Evolutionary conservation across 192 early-diverging fungal genomes (phyloP).

Genomic region (Entrophospora sp.): DNA sequence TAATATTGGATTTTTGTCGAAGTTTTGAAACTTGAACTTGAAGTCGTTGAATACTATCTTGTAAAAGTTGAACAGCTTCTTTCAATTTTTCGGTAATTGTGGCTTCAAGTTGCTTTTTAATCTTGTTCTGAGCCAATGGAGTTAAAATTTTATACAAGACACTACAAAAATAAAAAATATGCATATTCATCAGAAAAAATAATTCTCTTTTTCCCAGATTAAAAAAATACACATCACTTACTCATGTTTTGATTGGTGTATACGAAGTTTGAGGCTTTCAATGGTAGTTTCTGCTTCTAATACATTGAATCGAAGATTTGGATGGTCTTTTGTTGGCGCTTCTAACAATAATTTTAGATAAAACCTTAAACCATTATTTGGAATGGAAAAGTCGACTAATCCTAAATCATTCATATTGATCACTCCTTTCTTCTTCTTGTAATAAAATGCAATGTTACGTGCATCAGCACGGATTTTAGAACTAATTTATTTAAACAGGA

Average conservation of each 20-base stretch:
- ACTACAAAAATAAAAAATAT: neutral
- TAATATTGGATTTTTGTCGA: too few species aligned
- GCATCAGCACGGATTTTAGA: constrained; percentile 42
- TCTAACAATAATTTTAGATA: constrained; percentile 12
- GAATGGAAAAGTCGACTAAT: constrained; percentile 37
- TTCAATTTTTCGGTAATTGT: constrained; percentile 14
- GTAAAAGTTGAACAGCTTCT: too few species aligned
- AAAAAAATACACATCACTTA: constrained; percentile 14
- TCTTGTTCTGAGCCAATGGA: constrained; percentile 23
- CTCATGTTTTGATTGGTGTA: constrained; percentile 43
- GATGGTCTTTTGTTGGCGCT: neutral
- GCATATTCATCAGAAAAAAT: neutral
- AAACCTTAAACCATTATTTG: constrained; percentile 27
- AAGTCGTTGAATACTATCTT: too few species aligned
- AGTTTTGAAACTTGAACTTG: too few species aligned
- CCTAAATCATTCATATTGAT: constrained; percentile 40
- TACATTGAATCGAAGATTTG: constrained; percentile 24
- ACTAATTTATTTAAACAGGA: neutral
- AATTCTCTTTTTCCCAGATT: neutral
- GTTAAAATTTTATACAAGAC: constrained; percentile 28
- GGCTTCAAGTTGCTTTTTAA: constrained; percentile 22
- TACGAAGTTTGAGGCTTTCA: constrained; percentile 28
- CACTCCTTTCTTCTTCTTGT: constrained; percentile 43
- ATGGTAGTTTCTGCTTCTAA: constrained; percentile 28
- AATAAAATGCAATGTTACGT: constrained; percentile 49